Base-by-base conservation (phyloP, 768 basidiomycete genomes). In the Kwoniella dendrophila region DNA sequence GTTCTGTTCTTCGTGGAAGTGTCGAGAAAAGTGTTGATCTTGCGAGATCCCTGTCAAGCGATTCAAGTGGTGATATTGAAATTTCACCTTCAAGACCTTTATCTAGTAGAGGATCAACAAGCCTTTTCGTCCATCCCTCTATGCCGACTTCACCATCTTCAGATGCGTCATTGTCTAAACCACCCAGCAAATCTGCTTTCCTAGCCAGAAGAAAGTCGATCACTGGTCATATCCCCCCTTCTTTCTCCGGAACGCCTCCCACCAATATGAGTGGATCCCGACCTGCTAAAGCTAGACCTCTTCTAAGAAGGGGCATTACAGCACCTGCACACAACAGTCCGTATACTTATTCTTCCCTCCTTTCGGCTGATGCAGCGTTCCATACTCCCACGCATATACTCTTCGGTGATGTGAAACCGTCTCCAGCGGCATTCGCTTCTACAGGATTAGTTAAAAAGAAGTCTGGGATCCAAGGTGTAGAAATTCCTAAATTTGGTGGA, bases 401-500 rank as follows among this genome's bases (percentile, higher is more conserved):
- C 3, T 77, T 78, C 50, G 67, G 47, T 3, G 65, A 71, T 34
- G 64, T 70, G 53, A 70, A 63, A 27, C 77, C 77, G 1, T 74
- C 72, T 56, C 77, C 77, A 12, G 79, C 80, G 1, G 80, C 80
- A 1, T 82, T 82, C 63, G 74, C 78, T 34, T 78, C 76, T 18
- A 80, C 80, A 10, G 81, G 81, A 1, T 69, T 82, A 29, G 72
- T 82, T 54, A 81, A 81, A 74, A 78, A 78, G 62, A 70, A 62
- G 32, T 70, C 71, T 3, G 66, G 61, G 3, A 48, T 69, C 2
- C 45, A 60, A 5, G 61, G 64, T 10, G 38, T 70, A 0, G 69
- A 67, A 29, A 64, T 71, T 14, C 70, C 74, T 4, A 61, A 51
- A 20, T 75, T 73, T 41, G 54, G 45, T 16, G 20, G 60, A 18